Percentiles rank a stretch among this genome's conserved stretches.
Conservation (phyloP, 495 filamentous ascomycete species). For the Talaromyces proteolyticus region DNA sequence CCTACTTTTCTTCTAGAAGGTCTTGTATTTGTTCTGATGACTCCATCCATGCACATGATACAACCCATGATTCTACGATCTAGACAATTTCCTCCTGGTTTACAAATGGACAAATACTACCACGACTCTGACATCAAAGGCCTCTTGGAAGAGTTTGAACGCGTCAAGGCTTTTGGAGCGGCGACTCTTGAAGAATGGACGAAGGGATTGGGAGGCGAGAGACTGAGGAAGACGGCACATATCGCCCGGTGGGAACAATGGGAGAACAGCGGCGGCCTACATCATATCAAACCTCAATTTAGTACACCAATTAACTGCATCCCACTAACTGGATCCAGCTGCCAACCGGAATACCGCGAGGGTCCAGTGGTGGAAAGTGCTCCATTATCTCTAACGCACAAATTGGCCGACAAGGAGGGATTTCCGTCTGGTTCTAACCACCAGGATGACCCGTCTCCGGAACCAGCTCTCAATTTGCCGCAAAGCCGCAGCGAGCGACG, state of each 20-base stretch:
- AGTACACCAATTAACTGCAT: neutral
- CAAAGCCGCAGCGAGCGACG: slow-evolving; percentile 27
- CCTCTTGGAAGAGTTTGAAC: slow-evolving; percentile 49
- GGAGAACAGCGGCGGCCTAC: slow-evolving; percentile 43
- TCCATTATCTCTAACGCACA: neutral
- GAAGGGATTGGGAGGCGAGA: slow-evolving; percentile 58
- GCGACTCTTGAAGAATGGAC: slow-evolving; percentile 67
- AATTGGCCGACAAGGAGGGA: neutral
- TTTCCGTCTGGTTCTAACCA: too few species aligned
- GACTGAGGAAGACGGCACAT: slow-evolving; percentile 49
- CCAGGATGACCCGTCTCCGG: neutral
- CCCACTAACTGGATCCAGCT: neutral
- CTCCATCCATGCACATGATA: slow-evolving; percentile 49
- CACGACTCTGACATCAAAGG: slow-evolving; percentile 48
- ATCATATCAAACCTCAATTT: neutral
- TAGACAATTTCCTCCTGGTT: slow-evolving; percentile 31
- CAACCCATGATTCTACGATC: slow-evolving; percentile 42
- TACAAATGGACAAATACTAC: slow-evolving; percentile 56
- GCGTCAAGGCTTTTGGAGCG: slow-evolving; percentile 51
- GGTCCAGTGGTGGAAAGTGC: too few species aligned
- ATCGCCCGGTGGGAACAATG: slow-evolving; percentile 66
- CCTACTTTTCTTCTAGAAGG: slow-evolving; percentile 53
- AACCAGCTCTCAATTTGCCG: neutral
- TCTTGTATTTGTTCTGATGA: slow-evolving; percentile 59
- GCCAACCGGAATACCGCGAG: neutral